Evolutionary conservation across 257 asterid genomes (phyloP).

Genomic region (Solanum boliviense): DNA sequence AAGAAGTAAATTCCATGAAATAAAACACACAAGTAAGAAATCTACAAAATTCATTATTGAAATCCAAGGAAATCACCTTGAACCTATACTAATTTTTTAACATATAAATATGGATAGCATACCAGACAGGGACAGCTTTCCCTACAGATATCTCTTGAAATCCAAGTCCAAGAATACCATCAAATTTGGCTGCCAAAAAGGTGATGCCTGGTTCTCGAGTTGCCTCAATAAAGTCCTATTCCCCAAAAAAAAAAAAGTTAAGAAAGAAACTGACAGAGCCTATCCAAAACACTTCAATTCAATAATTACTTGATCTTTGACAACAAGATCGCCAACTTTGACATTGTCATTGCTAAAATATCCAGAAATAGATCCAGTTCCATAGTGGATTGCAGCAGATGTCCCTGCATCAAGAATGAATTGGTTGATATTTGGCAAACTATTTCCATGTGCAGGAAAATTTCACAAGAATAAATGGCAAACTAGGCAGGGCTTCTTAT

Average conservation of each 20-base stretch:
- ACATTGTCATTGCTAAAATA: conserved; percentile 68
- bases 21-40: background rate
- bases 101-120: background rate
- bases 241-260: background rate
- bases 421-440: background rate
- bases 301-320: conserved; percentile 56
- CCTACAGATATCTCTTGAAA: conserved; percentile 87
- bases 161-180: conserved; percentile 94
- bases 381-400: conserved; percentile 77
- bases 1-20: background rate
- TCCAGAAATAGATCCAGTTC: conserved; percentile 90
- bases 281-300: background rate
- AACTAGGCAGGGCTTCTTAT: background rate
- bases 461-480: background rate
- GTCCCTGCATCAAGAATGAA: conserved; percentile 43
- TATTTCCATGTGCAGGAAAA: background rate
- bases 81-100: background rate
- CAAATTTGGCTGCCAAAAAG: conserved; percentile 83
- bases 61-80: background rate
- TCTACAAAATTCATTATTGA: background rate
- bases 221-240: conserved; percentile 77
- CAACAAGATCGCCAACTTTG: conserved; percentile 52
- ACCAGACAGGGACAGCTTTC: conserved; percentile 78
- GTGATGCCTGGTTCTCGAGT: conserved; percentile 78
- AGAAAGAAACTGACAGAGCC: background rate